Base-by-base conservation (phyloP, 2,329 filamentous ascomycete species). In the Claviceps sp. region DNA sequence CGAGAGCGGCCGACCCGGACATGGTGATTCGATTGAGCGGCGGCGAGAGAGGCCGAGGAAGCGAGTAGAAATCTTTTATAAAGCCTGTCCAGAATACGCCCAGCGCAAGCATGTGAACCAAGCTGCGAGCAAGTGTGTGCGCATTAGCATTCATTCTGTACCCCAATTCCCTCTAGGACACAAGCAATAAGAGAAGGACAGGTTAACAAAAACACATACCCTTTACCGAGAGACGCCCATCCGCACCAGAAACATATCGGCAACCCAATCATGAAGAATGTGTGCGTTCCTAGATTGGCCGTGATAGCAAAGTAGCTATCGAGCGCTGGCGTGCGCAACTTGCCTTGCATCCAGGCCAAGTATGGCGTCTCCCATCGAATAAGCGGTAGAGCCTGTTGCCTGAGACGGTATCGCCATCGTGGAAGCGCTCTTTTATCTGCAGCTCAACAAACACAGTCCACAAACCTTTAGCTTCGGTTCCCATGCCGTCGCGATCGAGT, bases 191-290 rank as follows among this genome's bases (percentile, higher is more conserved):
- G 18, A 22, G 16, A 7, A 38, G 4, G 9, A 26, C 5, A 13
- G 13, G 18, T 11, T 13, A 18, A 20, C 6, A 41, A 41, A 41
- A 9, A 18, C 3, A 20, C 84, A 60, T 82, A 94, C 88, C 85
- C 90, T 72, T 93, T 85, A 52, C 89, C 93, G 58, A 95, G 79
- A 56, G 78, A 82, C 44, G 85, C 83, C 69, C 90, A 87, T 51
- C 91, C 91, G 62, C 89, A 95, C 93, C 93, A 98, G 72, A 97
- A 97, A 60, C 95, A 78, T 58, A 97, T 88, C 5, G 93, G 93
- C 62, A 98, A 72, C 54, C 89, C 85, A 59, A 95, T 78, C 90
- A 97, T 97, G 75, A 96, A 98, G 73, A 96, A 97, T 0, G 93
- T 98, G 70, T 98, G 93, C 0, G 93, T 98, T 58, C 93, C 89